phyloP scores from a whole-genome alignment of 345 rosid genomes.

The Eucalyptus regnans region DNA sequence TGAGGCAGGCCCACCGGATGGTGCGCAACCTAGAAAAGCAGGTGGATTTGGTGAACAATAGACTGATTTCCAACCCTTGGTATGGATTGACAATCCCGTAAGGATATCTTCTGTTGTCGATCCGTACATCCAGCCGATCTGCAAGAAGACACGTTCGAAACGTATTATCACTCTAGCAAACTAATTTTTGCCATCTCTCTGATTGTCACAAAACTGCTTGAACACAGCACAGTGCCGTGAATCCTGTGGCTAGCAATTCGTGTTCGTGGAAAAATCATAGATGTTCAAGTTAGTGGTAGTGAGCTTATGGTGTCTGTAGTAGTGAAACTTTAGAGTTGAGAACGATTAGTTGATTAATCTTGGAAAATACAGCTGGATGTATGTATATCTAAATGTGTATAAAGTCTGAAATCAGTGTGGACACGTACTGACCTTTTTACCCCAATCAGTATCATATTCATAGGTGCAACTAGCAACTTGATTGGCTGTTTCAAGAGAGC shows the following conservation, averaged over 20 bases:
- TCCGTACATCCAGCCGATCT: constrained; percentile 66
- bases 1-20: constrained; percentile 12
- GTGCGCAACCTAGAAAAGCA: constrained; percentile 51
- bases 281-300: background rate
- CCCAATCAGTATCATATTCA: constrained; percentile 49
- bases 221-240: background rate
- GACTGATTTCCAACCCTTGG: constrained; percentile 35
- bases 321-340: background rate
- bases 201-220: background rate
- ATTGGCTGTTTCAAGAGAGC: constrained; percentile 14
- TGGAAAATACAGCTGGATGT: background rate
- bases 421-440: constrained; percentile 22
- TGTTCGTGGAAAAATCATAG: background rate
- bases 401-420: background rate
- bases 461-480: constrained; percentile 30
- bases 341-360: background rate
- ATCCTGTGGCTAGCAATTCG: background rate
- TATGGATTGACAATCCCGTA: constrained; percentile 3
- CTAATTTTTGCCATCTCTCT: background rate
- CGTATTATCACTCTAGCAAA: background rate
- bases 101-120: constrained; percentile 40
- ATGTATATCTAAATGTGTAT: background rate
- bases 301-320: background rate
- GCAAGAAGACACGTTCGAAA: background rate
- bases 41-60: constrained; percentile 17